A percentile compares a stretch with the other conserved stretches of the same genome.
These are phyloP conservation scores for Suhomyces wounanorum DNA, from an alignment of 1,139 yeast species.

Conservation along the genomic window DNA sequence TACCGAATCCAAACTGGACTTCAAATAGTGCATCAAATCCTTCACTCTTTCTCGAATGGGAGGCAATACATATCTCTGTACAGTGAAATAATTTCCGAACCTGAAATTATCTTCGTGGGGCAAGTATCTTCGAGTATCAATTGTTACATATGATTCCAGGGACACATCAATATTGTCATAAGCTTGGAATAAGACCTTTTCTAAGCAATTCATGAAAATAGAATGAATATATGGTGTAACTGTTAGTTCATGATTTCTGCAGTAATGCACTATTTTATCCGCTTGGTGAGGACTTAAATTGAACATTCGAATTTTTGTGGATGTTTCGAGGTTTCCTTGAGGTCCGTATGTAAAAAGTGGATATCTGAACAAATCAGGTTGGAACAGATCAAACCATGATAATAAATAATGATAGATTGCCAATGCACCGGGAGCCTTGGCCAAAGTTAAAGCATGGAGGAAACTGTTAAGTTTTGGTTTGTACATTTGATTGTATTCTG, in stretches of 20 bases:
- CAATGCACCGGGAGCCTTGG: not conserved
- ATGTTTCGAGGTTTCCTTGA: not conserved
- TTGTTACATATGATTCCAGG: constrained; percentile 14
- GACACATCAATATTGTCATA: constrained; percentile 8
- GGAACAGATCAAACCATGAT: not conserved
- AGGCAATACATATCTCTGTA: constrained; percentile 18
- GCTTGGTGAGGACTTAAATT: constrained; percentile 12
- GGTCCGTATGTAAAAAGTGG: constrained; percentile 9
- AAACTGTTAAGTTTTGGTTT: not conserved
- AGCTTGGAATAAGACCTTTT: constrained; percentile 3
- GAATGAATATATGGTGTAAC: constrained; percentile 17
- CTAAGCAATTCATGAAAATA: constrained; percentile 12
- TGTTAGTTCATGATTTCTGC: constrained; percentile 11
- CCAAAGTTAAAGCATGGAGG: not conserved
- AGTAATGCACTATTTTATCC: constrained; percentile 4
- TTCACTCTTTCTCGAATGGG: constrained; percentile 14
- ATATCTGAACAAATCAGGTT: not conserved
- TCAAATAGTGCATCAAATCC: not conserved
- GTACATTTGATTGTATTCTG: not conserved
- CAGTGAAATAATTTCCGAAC: constrained; percentile 26
- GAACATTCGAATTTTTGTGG: constrained; percentile 12
- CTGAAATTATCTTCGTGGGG: constrained; percentile 15
- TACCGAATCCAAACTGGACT: not conserved
- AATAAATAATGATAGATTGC: not conserved
- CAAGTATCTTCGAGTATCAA: constrained; percentile 17